These are phyloP conservation scores for Isabelozyma pseudorhagii DNA, from an alignment of 805 yeast genomes.

Conservation along the genomic window DNA sequence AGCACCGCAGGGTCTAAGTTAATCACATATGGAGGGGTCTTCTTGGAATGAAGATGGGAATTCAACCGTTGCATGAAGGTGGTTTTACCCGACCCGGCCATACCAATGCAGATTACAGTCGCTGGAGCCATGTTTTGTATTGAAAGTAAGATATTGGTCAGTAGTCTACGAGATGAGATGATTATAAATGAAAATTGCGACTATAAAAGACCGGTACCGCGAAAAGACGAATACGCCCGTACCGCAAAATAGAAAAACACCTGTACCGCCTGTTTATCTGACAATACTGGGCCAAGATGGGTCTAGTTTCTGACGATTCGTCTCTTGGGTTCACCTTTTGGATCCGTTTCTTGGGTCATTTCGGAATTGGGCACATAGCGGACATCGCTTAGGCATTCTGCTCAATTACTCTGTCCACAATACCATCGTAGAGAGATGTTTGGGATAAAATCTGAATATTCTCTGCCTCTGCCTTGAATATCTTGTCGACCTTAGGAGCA, in stretches of 20 bases:
- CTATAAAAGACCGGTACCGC: too few species aligned
- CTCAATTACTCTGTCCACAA: slow-evolving; percentile 53
- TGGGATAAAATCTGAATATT: slow-evolving; percentile 63
- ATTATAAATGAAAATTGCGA: not conserved
- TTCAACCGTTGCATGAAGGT: slow-evolving; percentile 95
- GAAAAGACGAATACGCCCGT: too few species aligned
- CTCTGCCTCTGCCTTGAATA: slow-evolving; percentile 71
- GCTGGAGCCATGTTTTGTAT: slow-evolving; percentile 26
- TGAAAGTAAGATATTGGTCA: not conserved
- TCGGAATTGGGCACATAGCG: too few species aligned
- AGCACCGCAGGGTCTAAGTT: slow-evolving; percentile 96
- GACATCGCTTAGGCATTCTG: not conserved
- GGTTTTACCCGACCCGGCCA: slow-evolving; percentile 84
- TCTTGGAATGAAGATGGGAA: slow-evolving; percentile 74
- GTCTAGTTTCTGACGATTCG: too few species aligned
- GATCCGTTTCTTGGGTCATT: too few species aligned
- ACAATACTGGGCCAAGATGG: too few species aligned
- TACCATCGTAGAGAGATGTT: slow-evolving; percentile 48
- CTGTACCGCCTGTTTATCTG: too few species aligned
- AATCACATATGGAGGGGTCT: slow-evolving; percentile 82
- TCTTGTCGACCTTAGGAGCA: slow-evolving; percentile 58
- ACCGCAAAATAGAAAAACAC: too few species aligned
- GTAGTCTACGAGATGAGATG: not conserved
- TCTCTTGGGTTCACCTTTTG: too few species aligned
- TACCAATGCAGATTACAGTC: slow-evolving; percentile 47